These are phyloP conservation scores for Panicum hallii DNA, from an alignment of 202 grass and related monocot species.

Conservation along the genomic window DNA sequence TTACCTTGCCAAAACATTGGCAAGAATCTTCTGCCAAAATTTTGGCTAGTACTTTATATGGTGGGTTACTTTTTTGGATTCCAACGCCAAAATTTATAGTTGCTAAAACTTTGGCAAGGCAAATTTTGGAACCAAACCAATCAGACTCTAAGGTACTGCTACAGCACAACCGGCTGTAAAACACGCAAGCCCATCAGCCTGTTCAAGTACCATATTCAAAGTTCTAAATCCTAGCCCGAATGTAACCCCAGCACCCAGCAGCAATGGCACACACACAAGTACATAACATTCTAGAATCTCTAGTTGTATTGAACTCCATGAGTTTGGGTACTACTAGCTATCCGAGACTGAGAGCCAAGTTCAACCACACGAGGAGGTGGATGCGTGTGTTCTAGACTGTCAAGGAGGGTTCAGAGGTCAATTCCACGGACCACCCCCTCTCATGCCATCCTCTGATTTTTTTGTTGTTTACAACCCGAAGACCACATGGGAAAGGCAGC, in stretches of 20 bases:
- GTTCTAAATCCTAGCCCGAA: neutral
- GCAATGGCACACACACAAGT: neutral
- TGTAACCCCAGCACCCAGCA: neutral
- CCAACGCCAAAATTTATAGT: too few relatives aligned
- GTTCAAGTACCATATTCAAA: neutral
- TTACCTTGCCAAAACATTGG: too few relatives aligned
- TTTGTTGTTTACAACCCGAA: neutral
- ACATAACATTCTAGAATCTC: neutral
- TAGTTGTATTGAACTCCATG: slow-evolving; percentile 5
- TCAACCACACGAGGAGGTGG: neutral
- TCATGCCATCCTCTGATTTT: neutral
- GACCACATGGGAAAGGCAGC: slow-evolving; percentile 7
- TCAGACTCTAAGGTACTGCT: neutral
- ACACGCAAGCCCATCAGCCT: neutral
- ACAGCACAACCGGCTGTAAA: neutral
- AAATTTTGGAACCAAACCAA: too few relatives aligned
- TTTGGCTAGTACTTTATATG: too few relatives aligned
- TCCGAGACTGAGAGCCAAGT: neutral
- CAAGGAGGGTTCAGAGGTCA: neutral
- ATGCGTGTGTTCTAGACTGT: neutral
- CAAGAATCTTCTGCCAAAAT: too few relatives aligned
- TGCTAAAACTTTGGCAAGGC: too few relatives aligned
- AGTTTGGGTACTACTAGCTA: neutral
- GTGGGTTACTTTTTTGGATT: too few relatives aligned
- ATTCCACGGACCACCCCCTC: neutral